Conservation (phyloP, 2,329 filamentous ascomycete genomes). For the Diplodia intermedia region DNA sequence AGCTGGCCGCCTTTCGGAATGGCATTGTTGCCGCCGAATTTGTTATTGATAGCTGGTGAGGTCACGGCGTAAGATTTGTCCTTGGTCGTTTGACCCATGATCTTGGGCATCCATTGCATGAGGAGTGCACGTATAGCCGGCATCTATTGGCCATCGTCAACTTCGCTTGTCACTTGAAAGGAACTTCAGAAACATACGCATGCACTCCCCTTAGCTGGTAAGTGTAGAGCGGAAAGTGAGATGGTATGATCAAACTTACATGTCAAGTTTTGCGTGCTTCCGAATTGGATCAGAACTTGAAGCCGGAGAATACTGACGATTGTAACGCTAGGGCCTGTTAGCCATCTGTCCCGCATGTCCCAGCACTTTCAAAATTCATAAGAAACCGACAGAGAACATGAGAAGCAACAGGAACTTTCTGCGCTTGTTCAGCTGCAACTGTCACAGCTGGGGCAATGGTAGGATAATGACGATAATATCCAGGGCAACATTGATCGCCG, state of each 20-base stretch:
- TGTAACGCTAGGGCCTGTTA: conserved; percentile 43
- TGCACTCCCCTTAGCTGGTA: conserved; percentile 43
- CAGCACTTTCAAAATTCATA: conserved; percentile 35
- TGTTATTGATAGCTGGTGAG: not conserved
- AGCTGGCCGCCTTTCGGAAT: conserved; percentile 15
- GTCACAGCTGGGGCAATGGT: conserved; percentile 43
- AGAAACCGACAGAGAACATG: conserved; percentile 48
- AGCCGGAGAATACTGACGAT: conserved; percentile 53
- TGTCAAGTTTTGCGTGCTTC: conserved; percentile 50
- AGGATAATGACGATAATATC: conserved; percentile 42
- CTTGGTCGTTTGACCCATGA: conserved; percentile 27
- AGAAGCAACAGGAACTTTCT: conserved; percentile 46
- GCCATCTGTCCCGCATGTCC: not conserved
- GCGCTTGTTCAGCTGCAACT: conserved; percentile 42
- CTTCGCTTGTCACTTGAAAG: no score
- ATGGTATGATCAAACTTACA: conserved; percentile 35
- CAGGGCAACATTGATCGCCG: conserved; percentile 43
- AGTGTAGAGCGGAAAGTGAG: not conserved
- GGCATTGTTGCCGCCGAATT: not conserved
- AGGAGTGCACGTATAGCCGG: conserved; percentile 25
- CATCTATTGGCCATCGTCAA: not conserved
- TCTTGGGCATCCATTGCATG: conserved; percentile 23
- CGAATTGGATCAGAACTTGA: conserved; percentile 53
- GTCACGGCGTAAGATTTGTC: not conserved
- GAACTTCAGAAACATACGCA: conserved; percentile 42